Evolutionary conservation across 139 green algal genomes (phyloP).

Genomic region (Micractinium sp.): DNA sequence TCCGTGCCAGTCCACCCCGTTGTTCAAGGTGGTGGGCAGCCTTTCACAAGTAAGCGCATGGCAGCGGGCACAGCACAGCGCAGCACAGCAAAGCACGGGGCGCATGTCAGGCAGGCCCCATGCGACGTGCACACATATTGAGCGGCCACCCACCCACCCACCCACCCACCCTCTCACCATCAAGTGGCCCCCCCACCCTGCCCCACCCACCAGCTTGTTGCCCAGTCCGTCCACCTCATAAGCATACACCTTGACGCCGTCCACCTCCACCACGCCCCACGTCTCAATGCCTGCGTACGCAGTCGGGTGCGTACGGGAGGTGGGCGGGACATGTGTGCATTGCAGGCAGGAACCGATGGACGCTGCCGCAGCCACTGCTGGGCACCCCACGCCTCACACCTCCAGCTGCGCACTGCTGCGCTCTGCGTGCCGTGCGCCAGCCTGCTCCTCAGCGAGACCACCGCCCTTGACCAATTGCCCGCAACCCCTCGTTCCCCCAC

Average conservation of each 20-base stretch:
- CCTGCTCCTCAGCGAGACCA: no score
- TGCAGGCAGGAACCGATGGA: background rate
- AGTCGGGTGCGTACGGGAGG: background rate
- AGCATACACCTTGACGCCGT: slow-evolving; percentile 52
- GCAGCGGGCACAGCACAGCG: no score
- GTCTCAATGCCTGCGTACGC: slow-evolving; percentile 48
- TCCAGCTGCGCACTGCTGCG: background rate
- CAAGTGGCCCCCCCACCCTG: no score
- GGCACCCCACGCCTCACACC: background rate
- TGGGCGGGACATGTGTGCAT: background rate
- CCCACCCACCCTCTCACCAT: no score
- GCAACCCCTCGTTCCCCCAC: background rate
- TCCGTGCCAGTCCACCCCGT: no score
- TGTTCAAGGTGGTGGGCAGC: no score
- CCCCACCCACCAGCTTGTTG: background rate
- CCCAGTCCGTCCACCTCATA: slow-evolving; percentile 72
- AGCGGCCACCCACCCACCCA: no score
- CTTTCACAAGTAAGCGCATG: no score
- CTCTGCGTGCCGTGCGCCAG: background rate
- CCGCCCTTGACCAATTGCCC: no score
- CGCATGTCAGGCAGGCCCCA: no score
- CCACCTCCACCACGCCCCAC: slow-evolving; percentile 43
- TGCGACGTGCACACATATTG: no score
- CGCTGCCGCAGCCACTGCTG: background rate
- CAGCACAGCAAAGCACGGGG: no score